phyloP scores from a whole-genome alignment of 305 asterid genomes.

The Fraxinus albicans region DNA sequence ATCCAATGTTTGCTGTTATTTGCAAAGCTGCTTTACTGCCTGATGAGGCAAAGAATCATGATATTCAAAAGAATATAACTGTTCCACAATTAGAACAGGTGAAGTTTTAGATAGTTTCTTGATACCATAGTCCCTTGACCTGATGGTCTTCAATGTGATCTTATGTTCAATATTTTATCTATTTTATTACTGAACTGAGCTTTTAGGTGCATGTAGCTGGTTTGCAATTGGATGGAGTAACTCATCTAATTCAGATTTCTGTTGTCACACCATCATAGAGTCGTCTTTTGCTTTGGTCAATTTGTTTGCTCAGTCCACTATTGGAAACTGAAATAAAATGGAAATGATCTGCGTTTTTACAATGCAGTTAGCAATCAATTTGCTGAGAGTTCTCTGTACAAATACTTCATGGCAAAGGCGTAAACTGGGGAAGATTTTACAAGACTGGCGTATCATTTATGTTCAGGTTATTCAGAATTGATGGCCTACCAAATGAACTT shows the following conservation, averaged over 20 bases:
- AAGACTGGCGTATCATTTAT: constrained; percentile 94
- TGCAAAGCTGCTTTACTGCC: constrained; percentile 87
- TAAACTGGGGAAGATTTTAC: constrained; percentile 93
- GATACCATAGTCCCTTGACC: constrained; percentile 4
- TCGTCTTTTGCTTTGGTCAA: constrained; percentile 18
- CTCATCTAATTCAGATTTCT: constrained; percentile 17
- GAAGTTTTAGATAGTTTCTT: constrained; percentile 24
- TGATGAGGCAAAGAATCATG: constrained; percentile 64
- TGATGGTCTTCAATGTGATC: neutral
- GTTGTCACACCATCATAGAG: neutral
- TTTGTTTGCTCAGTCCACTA: neutral
- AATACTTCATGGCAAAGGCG: constrained; percentile 99
- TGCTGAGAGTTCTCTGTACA: constrained; percentile 80
- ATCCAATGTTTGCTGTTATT: constrained; percentile 73
- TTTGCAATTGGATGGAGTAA: neutral
- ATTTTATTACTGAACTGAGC: neutral
- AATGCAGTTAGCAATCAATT: constrained; percentile 72
- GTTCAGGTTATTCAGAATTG: constrained; percentile 62
- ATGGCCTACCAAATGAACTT: constrained; percentile 16
- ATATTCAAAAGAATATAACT: constrained; percentile 67
- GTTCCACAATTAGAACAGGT: constrained; percentile 91
- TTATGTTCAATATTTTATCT: neutral
- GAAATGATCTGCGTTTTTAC: constrained; percentile 24
- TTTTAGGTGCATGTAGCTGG: neutral
- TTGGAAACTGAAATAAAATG: constrained; percentile 22